Evolutionary conservation across 495 filamentous ascomycete species (phyloP), one percentile per base, ranked within the genome.

Genomic region (Penicillium maclennaniae): DNA sequence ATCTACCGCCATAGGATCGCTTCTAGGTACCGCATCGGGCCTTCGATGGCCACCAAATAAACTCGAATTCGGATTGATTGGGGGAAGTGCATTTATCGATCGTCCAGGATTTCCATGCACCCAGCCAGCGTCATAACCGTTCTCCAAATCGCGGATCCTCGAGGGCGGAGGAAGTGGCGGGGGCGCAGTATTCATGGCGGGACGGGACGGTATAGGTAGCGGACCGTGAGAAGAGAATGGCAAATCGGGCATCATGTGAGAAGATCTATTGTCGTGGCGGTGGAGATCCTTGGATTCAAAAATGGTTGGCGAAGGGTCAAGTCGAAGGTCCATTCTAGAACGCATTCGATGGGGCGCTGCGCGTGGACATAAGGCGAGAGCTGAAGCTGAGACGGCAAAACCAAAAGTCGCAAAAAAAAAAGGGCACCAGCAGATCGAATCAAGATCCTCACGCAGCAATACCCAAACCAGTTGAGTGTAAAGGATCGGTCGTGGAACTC

Each of bases 101-200:
- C 57, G 58, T 49, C 59, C 66, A 6, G 66, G 70, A 59, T 85
- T 83, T 47, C 75, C 81, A 72, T 79, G 79, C 54, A 80, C 65
- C 80, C 79, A 85, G 45, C 78, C 82, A n/a, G 74, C 73, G 63
- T 86, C 84, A 53, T 79, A 73, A 28, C 80, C 81, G 53, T 73
- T 68, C 50, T 75, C 70, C 45, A 84, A 60, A 45, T 78, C 81
- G 44, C 66, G 72, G 39, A 86, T 78, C 47, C 73, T 67, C 54
- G 74, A 68, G 7, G 84, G 84, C 7, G 84, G 84, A 43, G 84
- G 84, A 54, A 87, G 71, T 52, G 84, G 82, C 48, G 84, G 84
- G 39, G 84, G 84, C 38, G 71, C 72, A 47, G 64, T 68, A 38
- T 78, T 64, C 45, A 69, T 71, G 48, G 61, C 69, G 45, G 75